Percentiles rank a stretch among this genome's conserved stretches.
phyloP scores from a whole-genome alignment of 2,329 filamentous ascomycete species.

The Canariomyces notabilis region DNA sequence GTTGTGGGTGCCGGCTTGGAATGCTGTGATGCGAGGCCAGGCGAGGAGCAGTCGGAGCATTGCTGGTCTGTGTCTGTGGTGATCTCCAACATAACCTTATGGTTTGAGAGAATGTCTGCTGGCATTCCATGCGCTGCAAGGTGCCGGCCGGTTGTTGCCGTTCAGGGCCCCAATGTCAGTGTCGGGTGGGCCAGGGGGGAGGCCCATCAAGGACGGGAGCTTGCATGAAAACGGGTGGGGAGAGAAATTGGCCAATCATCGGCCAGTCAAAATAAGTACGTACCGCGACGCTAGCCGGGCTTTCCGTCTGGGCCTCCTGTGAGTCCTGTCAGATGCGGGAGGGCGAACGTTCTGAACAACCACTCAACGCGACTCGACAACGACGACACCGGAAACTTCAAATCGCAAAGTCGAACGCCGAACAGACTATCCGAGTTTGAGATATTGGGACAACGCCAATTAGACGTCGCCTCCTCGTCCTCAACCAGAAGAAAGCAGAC shows the following conservation, averaged over 20 bases:
- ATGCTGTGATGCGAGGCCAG: neutral
- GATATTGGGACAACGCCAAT: no score
- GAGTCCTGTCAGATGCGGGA: no score
- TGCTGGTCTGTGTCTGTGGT: neutral
- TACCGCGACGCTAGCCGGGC: neutral
- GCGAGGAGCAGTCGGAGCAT: neutral
- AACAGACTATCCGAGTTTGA: no score
- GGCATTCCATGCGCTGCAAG: neutral
- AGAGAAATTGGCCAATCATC: constrained; percentile 2
- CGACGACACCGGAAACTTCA: neutral
- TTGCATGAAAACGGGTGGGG: neutral
- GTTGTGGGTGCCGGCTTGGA: neutral
- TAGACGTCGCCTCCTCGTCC: no score
- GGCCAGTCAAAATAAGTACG: no score
- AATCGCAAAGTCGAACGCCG: no score
- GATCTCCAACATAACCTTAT: neutral
- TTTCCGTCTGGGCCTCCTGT: neutral
- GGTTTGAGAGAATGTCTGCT: neutral
- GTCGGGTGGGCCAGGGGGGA: no score
- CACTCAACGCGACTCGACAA: no score
- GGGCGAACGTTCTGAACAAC: no score
- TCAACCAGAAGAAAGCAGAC: neutral
- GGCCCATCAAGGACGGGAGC: neutral
- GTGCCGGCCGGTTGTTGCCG: neutral
- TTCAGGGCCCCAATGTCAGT: neutral